Evolutionary conservation across 2,329 filamentous ascomycete species (phyloP).

Genomic region (Sclerotinia nivalis): DNA sequence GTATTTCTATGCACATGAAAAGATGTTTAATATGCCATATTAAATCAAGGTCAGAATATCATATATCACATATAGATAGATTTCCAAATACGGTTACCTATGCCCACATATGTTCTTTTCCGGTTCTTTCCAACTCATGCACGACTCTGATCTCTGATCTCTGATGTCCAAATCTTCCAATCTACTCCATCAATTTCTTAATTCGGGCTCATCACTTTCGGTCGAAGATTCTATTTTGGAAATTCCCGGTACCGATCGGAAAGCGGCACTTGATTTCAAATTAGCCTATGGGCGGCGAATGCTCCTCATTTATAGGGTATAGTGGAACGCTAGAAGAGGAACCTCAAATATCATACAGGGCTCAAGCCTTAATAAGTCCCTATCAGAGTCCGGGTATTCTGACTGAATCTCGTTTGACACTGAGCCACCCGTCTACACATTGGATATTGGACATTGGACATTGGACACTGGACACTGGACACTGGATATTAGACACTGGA

Average conservation of each 20-base stretch:
- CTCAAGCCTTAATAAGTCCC: conserved; percentile 5
- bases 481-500: too few relatives aligned
- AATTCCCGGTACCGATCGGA: conserved; percentile 7
- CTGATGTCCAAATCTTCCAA: conserved; percentile 1
- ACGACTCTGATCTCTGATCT: background rate
- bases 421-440: background rate
- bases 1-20: background rate
- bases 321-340: background rate
- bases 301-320: background rate
- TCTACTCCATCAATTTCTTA: conserved; percentile 2
- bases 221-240: conserved; percentile 10
- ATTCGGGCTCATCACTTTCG: conserved; percentile 7
- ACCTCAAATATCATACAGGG: background rate
- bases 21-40: background rate
- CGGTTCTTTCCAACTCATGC: background rate
- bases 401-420: conserved; percentile 2
- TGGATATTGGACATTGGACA: too few relatives aligned
- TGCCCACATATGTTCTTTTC: background rate
- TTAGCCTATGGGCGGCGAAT: conserved; percentile 8
- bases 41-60: background rate
- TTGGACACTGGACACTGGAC: too few relatives aligned
- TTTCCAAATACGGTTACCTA: background rate
- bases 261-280: conserved; percentile 12
- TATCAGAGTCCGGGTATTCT: background rate
- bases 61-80: background rate